Evolutionary conservation across 148 eudicot species (phyloP).

Genomic region (Euryodendron excelsum): DNA sequence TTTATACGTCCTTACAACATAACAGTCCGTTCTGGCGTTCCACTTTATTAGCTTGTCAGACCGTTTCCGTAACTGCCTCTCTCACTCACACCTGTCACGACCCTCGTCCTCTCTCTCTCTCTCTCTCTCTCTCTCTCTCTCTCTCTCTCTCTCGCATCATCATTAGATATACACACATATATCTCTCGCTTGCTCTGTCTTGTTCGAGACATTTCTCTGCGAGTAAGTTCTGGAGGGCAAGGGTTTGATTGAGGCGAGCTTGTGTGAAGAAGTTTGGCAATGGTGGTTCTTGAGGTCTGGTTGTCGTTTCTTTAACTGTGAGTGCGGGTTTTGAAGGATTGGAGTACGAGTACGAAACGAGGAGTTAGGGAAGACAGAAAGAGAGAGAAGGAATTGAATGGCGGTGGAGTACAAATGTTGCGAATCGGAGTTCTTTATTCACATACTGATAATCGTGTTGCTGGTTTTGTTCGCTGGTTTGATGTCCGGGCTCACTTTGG

Average conservation of each 20-base stretch:
- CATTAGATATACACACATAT: too few species aligned
- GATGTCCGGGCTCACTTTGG: constrained; percentile 93
- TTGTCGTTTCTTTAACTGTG: constrained; percentile 2
- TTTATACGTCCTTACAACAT: too few species aligned
- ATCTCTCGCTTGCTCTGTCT: too few species aligned
- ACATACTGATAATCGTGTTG: constrained; percentile 52
- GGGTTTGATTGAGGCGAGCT: background rate
- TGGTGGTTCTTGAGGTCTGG: constrained; percentile 1
- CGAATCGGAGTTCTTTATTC: constrained; percentile 56
- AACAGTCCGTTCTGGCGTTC: too few species aligned
- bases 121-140: too few species aligned
- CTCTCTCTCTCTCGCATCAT: too few species aligned
- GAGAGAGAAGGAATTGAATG: constrained; percentile 31
- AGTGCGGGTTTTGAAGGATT: background rate
- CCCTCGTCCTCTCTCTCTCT: too few species aligned
- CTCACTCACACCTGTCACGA: too few species aligned
- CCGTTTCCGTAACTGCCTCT: too few species aligned
- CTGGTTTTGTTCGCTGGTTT: constrained; percentile 79
- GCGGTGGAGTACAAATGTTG: constrained; percentile 81
- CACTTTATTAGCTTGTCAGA: too few species aligned
- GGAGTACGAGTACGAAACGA: background rate
- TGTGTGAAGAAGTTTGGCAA: background rate
- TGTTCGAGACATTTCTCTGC: background rate
- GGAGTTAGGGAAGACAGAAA: background rate
- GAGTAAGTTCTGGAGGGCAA: background rate